Evolutionary conservation across 2,329 filamentous ascomycete genomes (phyloP).

Genomic region (Colletotrichum noveboracense): DNA sequence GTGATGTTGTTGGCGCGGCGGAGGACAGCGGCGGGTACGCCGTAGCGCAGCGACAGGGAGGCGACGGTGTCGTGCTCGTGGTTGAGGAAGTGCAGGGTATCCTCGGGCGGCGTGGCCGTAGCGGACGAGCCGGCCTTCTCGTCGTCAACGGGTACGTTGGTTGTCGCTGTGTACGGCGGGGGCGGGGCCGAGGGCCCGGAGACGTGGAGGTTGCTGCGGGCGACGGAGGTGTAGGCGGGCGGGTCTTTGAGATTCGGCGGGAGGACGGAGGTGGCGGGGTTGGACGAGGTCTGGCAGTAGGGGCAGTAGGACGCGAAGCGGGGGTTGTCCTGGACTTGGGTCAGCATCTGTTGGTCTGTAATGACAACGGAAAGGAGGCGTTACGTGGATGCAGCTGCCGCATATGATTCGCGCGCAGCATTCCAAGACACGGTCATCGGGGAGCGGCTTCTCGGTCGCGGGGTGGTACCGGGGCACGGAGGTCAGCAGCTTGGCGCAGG

Average conservation of each 20-base stretch:
- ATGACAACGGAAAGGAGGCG: slow-evolving; percentile 26
- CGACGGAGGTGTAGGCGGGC: slow-evolving; percentile 63
- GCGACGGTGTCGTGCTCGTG: slow-evolving; percentile 70
- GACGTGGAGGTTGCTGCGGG: background rate
- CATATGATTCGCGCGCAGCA: slow-evolving; percentile 79
- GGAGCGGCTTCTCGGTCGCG: slow-evolving; percentile 65
- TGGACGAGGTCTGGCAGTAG: slow-evolving; percentile 75
- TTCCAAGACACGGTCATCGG: slow-evolving; percentile 64
- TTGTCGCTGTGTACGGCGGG: slow-evolving; percentile 39
- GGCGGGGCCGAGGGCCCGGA: slow-evolving; percentile 35
- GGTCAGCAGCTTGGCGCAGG: slow-evolving; percentile 68
- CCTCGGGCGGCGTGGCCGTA: slow-evolving; percentile 46
- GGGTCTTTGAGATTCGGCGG: slow-evolving; percentile 71
- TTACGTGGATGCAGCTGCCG: slow-evolving; percentile 69
- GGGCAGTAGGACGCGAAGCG: slow-evolving; percentile 73
- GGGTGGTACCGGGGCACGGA: slow-evolving; percentile 56
- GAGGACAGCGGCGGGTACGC: slow-evolving; percentile 67
- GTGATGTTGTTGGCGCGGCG: slow-evolving; percentile 72
- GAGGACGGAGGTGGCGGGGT: slow-evolving; percentile 52
- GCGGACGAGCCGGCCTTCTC: slow-evolving; percentile 32
- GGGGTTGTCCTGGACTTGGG: slow-evolving; percentile 57
- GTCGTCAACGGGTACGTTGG: slow-evolving; percentile 18
- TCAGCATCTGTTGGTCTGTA: background rate
- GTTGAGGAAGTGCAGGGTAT: slow-evolving; percentile 77
- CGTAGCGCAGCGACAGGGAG: slow-evolving; percentile 75